Percentiles rank a stretch among this genome's conserved stretches.
Conservation (phyloP, 352 stramenopile species). For the Globisporangium rhizosaccharum region DNA sequence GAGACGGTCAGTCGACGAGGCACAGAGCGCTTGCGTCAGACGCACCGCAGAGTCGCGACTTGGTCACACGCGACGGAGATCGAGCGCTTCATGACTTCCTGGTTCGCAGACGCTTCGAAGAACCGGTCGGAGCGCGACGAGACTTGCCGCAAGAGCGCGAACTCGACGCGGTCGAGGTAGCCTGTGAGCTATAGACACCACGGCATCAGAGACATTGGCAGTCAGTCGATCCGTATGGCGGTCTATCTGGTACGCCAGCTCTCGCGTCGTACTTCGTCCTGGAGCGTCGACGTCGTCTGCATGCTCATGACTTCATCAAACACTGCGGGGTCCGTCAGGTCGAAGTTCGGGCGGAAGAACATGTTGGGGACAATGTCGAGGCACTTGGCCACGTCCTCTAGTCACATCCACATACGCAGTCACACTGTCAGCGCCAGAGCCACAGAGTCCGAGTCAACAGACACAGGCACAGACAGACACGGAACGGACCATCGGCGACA, state of each 20-base stretch:
- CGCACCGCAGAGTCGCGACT: conserved; percentile 65
- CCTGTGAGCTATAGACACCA: conserved; percentile 40
- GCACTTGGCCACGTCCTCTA: conserved; percentile 81
- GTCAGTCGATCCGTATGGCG: neutral
- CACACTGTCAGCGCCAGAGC: neutral
- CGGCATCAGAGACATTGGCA: too few relatives aligned
- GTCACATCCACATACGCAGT: neutral
- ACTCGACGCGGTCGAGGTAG: conserved; percentile 82
- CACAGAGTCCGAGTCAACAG: neutral
- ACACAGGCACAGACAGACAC: neutral
- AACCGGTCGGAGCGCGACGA: conserved; percentile 81
- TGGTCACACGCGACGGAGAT: conserved; percentile 76
- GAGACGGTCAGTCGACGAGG: too few relatives aligned
- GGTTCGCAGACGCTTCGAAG: conserved; percentile 78
- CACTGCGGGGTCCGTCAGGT: conserved; percentile 64
- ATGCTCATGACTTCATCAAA: conserved; percentile 84
- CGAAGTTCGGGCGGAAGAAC: conserved; percentile 76
- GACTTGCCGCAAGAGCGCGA: conserved; percentile 80
- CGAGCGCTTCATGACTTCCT: conserved; percentile 84
- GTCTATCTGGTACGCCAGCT: too few relatives aligned
- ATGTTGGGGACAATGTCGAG: conserved; percentile 67
- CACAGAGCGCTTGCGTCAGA: neutral
- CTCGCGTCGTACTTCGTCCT: conserved; percentile 46
- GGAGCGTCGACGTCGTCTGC: conserved; percentile 40
- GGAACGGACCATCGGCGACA: conserved; percentile 55